These are phyloP conservation scores for Eutrema heterophyllum DNA, from an alignment of 345 rosid genomes.

Conservation along the genomic window DNA sequence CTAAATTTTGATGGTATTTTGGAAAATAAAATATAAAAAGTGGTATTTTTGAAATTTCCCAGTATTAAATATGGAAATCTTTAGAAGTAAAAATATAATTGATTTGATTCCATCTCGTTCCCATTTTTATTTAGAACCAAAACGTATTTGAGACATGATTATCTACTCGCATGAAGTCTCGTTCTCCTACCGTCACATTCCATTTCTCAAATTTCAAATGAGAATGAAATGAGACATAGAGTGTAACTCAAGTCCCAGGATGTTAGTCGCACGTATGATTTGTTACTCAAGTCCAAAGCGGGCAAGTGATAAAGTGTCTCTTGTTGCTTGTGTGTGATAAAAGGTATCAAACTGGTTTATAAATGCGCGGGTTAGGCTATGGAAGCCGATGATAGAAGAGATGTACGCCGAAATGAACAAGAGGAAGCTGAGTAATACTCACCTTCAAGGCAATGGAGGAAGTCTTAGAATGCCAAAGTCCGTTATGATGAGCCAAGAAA, in stretches of 20 bases:
- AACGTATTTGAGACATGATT: background rate
- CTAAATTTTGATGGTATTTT: too few relatives aligned
- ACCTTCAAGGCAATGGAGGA: slow-evolving; percentile 35
- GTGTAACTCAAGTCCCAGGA: background rate
- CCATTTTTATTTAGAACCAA: background rate
- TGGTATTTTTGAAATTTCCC: too few relatives aligned
- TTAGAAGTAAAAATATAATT: too few relatives aligned
- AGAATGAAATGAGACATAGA: background rate
- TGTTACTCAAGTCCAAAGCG: background rate
- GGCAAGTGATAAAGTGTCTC: background rate
- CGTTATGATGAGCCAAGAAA: slow-evolving; percentile 27
- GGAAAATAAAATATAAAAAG: too few relatives aligned
- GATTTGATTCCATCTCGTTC: background rate
- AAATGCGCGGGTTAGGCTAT: slow-evolving; percentile 90
- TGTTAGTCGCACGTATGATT: background rate
- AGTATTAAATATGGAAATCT: too few relatives aligned
- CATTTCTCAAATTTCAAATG: background rate
- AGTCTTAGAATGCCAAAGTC: slow-evolving; percentile 16
- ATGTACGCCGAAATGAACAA: slow-evolving; percentile 87
- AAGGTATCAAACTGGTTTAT: slow-evolving; percentile 98
- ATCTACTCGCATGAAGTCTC: background rate
- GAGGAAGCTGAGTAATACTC: slow-evolving; percentile 36
- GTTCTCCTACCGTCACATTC: too few relatives aligned
- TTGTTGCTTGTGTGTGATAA: slow-evolving; percentile 1
- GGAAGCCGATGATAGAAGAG: slow-evolving; percentile 99